Conservation (phyloP, 225 moss, liverwort and hornwort genomes). For the Antitrichia curtipendula region DNA sequence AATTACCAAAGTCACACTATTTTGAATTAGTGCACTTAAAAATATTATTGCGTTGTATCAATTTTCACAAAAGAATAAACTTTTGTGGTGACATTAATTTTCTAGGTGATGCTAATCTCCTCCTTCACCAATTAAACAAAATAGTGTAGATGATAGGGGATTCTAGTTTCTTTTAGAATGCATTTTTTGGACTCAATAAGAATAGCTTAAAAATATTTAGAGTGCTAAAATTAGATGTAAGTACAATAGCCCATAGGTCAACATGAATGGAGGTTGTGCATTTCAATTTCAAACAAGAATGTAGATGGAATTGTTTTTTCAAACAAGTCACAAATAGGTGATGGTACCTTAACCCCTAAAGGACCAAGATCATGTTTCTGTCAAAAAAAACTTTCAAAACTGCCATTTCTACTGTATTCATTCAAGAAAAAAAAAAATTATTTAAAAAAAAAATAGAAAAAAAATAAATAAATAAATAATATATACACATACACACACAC, state of each 20-base stretch:
- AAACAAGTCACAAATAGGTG: not conserved
- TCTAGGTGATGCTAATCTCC: not conserved
- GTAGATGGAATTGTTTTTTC: not conserved
- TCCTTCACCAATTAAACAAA: not conserved
- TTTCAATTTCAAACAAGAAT: not conserved
- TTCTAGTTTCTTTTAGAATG: not conserved
- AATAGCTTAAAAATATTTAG: not conserved
- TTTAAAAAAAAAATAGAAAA: too few relatives aligned
- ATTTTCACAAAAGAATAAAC: not conserved
- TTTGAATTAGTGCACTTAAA: not conserved
- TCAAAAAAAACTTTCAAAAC: too few relatives aligned
- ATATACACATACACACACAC: too few relatives aligned
- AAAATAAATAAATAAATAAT: too few relatives aligned
- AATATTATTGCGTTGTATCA: not conserved
- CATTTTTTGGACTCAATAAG: not conserved
- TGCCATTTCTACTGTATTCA: too few relatives aligned
- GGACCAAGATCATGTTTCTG: too few relatives aligned
- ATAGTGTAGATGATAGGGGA: not conserved
- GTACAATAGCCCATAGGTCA: not conserved
- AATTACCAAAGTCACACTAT: not conserved
- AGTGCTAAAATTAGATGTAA: not conserved
- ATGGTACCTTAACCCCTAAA: too few relatives aligned
- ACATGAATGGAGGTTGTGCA: not conserved
- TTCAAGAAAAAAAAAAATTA: too few relatives aligned
- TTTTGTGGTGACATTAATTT: not conserved